Evolutionary conservation across 495 filamentous ascomycete genomes (phyloP).

Genomic region (Xylaria grammica): DNA sequence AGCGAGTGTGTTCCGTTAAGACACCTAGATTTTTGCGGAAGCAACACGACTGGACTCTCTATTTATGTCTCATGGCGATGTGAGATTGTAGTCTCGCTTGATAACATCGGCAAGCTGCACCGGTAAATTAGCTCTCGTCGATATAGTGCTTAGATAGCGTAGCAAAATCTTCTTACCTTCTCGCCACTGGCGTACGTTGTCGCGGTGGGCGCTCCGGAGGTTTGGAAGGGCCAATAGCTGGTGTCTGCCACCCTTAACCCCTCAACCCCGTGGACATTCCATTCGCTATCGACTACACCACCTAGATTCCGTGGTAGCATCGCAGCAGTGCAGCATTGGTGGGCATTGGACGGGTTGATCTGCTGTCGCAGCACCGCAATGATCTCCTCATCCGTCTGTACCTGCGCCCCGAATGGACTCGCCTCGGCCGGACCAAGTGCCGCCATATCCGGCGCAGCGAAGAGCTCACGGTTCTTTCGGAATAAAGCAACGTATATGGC

Average conservation of each 20-base stretch:
- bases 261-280: conserved; percentile 56
- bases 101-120: conserved; percentile 34
- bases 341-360: conserved; percentile 39
- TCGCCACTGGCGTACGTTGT: conserved; percentile 61
- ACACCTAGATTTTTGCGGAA: not conserved
- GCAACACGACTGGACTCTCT: not conserved
- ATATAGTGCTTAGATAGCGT: not conserved
- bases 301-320: conserved; percentile 48
- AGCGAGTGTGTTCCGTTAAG: not conserved
- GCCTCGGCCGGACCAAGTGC: conserved; percentile 44
- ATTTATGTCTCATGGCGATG: not conserved
- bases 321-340: conserved; percentile 50
- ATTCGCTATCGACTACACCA: conserved; percentile 54
- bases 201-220: conserved; percentile 49
- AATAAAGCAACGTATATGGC: conserved; percentile 38
- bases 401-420: conserved; percentile 30
- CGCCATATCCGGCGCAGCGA: conserved; percentile 46
- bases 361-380: conserved; percentile 33
- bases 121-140: not conserved
- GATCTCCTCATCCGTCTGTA: conserved; percentile 35
- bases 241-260: conserved; percentile 47
- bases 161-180: conserved; percentile 36
- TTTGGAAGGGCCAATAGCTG: conserved; percentile 47
- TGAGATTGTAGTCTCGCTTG: conserved; percentile 34
- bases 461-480: conserved; percentile 45